Conservation (phyloP, 2,329 filamentous ascomycete genomes). For the Claviceps sp. region DNA sequence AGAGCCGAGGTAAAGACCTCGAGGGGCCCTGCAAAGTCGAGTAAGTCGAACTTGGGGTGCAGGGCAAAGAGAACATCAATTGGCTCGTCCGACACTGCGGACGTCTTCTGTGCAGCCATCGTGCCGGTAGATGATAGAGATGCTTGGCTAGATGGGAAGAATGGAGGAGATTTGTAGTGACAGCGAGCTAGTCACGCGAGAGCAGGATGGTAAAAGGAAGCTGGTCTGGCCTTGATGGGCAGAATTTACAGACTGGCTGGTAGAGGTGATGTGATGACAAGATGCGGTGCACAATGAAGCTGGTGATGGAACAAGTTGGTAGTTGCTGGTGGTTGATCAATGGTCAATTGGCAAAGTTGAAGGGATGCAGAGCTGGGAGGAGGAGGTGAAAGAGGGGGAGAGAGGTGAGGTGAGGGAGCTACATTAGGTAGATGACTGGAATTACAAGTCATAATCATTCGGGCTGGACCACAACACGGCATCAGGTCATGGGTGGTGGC, state of each 20-base stretch:
- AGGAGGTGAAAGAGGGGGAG: conserved; percentile 8
- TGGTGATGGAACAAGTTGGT: neutral
- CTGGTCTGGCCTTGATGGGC: neutral
- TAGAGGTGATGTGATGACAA: neutral
- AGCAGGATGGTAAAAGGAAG: neutral
- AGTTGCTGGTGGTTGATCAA: neutral
- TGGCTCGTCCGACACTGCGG: conserved; percentile 42
- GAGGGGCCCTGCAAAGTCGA: conserved; percentile 43
- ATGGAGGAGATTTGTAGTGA: neutral
- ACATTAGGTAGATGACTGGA: conserved; percentile 2
- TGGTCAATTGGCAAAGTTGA: conserved; percentile 7
- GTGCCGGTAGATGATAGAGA: conserved; percentile 17
- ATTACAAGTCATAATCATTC: conserved; percentile 2
- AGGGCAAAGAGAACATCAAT: conserved; percentile 47
- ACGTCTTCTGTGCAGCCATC: conserved; percentile 45
- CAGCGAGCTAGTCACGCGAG: neutral
- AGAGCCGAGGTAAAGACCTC: conserved; percentile 37
- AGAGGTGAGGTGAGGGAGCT: conserved; percentile 5
- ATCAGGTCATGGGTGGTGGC: neutral
- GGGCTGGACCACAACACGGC: neutral
- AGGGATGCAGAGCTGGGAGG: conserved; percentile 3
- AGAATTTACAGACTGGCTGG: neutral
- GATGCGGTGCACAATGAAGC: neutral
- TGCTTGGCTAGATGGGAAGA: conserved; percentile 6
- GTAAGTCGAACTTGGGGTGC: conserved; percentile 44